Evolutionary conservation across 176 grass and related monocot genomes (phyloP).

Genomic region (Triticum turgidum): DNA sequence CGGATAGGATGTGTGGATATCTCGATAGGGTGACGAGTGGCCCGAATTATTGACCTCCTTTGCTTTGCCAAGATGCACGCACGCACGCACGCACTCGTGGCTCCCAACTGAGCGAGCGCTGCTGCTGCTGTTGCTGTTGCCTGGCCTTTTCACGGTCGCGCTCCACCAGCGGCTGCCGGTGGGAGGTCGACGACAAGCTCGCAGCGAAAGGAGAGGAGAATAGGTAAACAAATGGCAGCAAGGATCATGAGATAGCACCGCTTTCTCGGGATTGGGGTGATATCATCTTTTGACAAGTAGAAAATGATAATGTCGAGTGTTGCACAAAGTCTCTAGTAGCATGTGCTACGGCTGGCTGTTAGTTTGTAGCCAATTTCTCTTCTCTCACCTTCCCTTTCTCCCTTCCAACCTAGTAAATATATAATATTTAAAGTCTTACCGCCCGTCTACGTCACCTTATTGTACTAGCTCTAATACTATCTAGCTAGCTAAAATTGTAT

Average conservation of each 20-base stretch:
- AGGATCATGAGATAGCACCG: constrained; percentile 29
- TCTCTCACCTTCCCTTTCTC: no score
- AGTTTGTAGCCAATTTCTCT: no score
- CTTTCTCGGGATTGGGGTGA: constrained; percentile 10
- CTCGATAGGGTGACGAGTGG: constrained; percentile 30
- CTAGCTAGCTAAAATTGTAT: no score
- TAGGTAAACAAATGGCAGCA: constrained; percentile 21
- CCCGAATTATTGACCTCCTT: not conserved
- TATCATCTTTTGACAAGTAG: not conserved
- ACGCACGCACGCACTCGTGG: not conserved
- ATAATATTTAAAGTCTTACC: no score
- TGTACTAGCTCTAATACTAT: no score
- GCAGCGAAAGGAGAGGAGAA: not conserved
- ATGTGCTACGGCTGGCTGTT: no score
- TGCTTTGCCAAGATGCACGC: not conserved
- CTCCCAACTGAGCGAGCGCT: not conserved
- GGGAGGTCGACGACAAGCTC: constrained; percentile 34
- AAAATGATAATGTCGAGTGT: not conserved
- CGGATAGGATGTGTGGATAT: constrained; percentile 30
- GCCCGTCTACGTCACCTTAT: no score
- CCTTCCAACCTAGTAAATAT: no score
- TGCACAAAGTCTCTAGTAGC: no score
- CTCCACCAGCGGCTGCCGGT: constrained; percentile 33
- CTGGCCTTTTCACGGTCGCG: not conserved
- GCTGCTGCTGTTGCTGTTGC: not conserved